These are phyloP conservation scores for Abelmoschus esculentus DNA, from an alignment of 345 rosid genomes.

Conservation along the genomic window DNA sequence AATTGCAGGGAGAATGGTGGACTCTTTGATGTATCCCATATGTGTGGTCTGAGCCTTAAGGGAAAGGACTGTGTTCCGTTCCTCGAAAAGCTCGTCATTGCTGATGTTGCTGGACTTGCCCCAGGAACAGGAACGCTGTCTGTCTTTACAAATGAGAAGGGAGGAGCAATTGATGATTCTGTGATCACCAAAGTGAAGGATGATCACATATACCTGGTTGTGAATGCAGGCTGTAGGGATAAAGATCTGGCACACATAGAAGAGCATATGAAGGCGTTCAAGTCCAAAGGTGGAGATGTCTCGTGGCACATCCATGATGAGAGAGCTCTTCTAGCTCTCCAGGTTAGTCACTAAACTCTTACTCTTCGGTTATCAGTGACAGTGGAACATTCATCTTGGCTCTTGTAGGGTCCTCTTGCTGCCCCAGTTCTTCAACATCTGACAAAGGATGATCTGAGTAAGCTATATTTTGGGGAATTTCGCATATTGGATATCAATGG, in stretches of 20 bases:
- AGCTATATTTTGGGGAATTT: constrained; percentile 92
- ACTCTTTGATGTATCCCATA: background rate
- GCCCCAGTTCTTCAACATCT: constrained; percentile 83
- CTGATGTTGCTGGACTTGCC: constrained; percentile 54
- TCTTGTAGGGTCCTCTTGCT: constrained; percentile 82
- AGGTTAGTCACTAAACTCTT: constrained; percentile 36
- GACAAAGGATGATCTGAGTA: constrained; percentile 85
- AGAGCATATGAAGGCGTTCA: constrained; percentile 55
- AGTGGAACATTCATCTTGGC: constrained; percentile 5
- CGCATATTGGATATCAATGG: constrained; percentile 76
- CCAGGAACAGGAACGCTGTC: constrained; percentile 58
- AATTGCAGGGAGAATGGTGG: background rate
- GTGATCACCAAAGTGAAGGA: constrained; percentile 86
- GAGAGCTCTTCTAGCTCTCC: constrained; percentile 96
- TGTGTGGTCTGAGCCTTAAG: background rate
- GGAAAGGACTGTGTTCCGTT: constrained; percentile 71
- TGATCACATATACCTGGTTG: constrained; percentile 81
- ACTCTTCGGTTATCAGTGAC: too few relatives aligned
- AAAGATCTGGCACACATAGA: background rate
- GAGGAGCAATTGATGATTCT: constrained; percentile 95
- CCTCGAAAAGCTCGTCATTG: constrained; percentile 91
- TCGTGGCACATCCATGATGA: constrained; percentile 95
- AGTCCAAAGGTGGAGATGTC: constrained; percentile 91
- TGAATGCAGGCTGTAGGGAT: constrained; percentile 90
- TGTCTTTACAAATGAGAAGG: constrained; percentile 88